Base-by-base conservation (phyloP, 495 filamentous ascomycete species). In the Penicillium argentinense region DNA sequence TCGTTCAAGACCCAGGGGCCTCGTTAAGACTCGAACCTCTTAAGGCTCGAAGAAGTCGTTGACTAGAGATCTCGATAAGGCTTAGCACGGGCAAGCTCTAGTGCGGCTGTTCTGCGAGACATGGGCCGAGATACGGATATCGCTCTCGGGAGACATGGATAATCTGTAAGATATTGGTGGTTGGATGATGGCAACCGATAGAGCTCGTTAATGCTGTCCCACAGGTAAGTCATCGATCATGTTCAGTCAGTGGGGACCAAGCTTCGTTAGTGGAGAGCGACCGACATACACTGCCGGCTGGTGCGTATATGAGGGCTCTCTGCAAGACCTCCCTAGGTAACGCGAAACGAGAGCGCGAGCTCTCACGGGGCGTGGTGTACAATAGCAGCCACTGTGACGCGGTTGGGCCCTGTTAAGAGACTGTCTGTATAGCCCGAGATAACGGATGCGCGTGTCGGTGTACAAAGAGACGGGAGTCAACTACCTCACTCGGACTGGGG, bases 261-360 rank as follows among this genome's bases (percentile, higher is more conserved):
- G 50, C 42, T 53, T 53, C 37, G 49, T 53, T 53, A 53, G 49
- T 47, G 42, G 49, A 43, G 28, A 53, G 38, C 21, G 14, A 16
- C 49, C 43, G 26, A 42, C 25, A 19, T 53, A 47, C 24, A 39
- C 49, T 53, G 43, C 49, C 37, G 43, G 43, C 36, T 21, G 36
- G 36, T 41, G 49, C 21, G 42, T 51, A 46, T 24, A 36, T 7
- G 22, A 53, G 44, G 39, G 5, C 38, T 45, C 21, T 53, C 45
- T 45, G 45, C 33, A 49, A 54, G 51, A 44, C 44, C 50, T 48
- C 25, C 21, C 17, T 3, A 44, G 43, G 39, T 53, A 53, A 44
- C 44, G 33, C 44, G 39, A 53, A 53, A 42, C 43, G n/a, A n/a
- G n/a, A n/a, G n/a, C n/a, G n/a, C n/a, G n/a, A n/a, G n/a, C n/a